Base-by-base conservation (phyloP, 169 alveolate species). In the Eimeria tenella region DNA sequence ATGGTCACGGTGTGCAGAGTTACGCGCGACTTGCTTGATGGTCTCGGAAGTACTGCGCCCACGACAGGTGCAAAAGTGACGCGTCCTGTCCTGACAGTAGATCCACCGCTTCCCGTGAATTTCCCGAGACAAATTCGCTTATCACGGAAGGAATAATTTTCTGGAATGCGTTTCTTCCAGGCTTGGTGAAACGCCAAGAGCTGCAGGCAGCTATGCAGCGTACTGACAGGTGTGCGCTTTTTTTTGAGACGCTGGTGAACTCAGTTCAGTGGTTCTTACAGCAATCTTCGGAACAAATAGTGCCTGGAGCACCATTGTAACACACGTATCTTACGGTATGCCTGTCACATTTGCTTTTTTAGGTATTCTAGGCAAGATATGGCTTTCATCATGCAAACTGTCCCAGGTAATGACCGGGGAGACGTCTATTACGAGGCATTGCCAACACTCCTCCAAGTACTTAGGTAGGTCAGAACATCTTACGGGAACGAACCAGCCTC, bases 341-440 rank as follows among this genome's bases (percentile, higher is more conserved):
- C 42, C 42, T 31, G 42, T 31, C 0, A 2, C 42, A 31, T 31
- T 31, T 31, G 42, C 42, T 31, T 31, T 31, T 15, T 31, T 31
- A 83, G 91, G 65, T 83, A 83, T 62, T 83, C 91, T 83, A 83
- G 79, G 23, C 91, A 83, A 58, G 91, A 83, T 71, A 62, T 42
- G 63, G 91, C 91, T 8, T 83, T 83, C 70, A 55, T 83, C 62
- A 83, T 83, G 91, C 91, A 83, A 62, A 83, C 91, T 31, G 70
- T 83, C 52, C 91, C 91, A 62, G 91, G 91, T 15, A 83, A 83
- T n/a, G 91, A 83, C 11, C 52, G 17, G 23, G 91, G 91, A 49
- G 91, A 83, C 15, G 91, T 83, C n/a, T 75, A 83, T 25, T 83
- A 83, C 62, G 91, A 58, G 60, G 91, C 91, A 4, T 21, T 83